These are phyloP conservation scores for Colletotrichum sp. DNA, from an alignment of 2,329 filamentous ascomycete species.

Conservation along the genomic window DNA sequence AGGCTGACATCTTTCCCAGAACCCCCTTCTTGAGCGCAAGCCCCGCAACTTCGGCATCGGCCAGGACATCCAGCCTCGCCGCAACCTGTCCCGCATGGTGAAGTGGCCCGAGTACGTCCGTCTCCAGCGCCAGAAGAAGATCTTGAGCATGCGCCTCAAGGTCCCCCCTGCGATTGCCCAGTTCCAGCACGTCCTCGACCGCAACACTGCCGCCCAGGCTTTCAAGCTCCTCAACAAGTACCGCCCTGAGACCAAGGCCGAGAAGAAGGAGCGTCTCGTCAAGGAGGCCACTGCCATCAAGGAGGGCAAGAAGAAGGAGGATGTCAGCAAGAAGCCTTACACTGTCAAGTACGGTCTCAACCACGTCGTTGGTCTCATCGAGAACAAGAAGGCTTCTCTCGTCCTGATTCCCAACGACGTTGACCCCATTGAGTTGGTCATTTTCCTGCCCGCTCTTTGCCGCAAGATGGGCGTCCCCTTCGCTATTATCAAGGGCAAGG, in stretches of 20 bases:
- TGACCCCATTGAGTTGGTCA: constrained; percentile 98
- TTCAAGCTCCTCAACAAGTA: constrained; percentile 99
- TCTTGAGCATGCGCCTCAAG: constrained; percentile 98
- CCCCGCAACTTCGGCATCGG: constrained; percentile 98
- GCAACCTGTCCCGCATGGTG: constrained; percentile 97
- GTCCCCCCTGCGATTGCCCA: constrained; percentile 96
- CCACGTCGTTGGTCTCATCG: constrained; percentile 95
- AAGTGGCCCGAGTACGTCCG: constrained; percentile 99
- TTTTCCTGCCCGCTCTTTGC: constrained; percentile 99
- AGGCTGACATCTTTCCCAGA: constrained; percentile 59
- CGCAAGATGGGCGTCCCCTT: constrained; percentile 99
- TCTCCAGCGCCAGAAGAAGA: constrained; percentile 92
- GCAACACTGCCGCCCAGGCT: constrained; percentile 93
- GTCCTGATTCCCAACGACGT: constrained; percentile 99
- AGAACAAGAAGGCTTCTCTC: constrained; percentile 99
- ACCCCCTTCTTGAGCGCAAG: constrained; percentile 99
- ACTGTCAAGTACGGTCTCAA: constrained; percentile 99
- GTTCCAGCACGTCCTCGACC: constrained; percentile 97
- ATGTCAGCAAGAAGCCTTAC: constrained; percentile 99
- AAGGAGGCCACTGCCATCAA: constrained; percentile 98
- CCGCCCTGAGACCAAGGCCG: constrained; percentile 96
- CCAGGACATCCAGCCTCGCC: constrained; percentile 96
- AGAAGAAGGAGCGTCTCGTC: constrained; percentile 99
- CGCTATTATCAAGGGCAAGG: constrained; percentile 99
- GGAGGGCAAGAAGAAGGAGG: constrained; percentile 99